Base-by-base conservation (phyloP, 1,139 yeast species). In the Citeromyces hawaiiensis region DNA sequence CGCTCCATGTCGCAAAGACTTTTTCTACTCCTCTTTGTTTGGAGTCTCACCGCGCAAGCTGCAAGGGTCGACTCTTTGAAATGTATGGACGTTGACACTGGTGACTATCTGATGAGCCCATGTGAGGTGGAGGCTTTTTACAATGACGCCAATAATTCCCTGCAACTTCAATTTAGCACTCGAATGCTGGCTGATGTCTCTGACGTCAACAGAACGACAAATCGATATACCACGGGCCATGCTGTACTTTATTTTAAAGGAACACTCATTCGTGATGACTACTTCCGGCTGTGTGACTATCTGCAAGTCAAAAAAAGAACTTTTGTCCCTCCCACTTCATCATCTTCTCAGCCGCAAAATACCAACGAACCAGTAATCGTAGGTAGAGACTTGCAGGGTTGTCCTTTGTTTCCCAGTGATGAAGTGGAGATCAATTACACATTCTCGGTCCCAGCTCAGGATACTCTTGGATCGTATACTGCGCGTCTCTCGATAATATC, bases 151-250 rank as follows among this genome's bases (percentile, higher is more conserved):
- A 45, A 56, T 38, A 48, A 60, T 43, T 46, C 57, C 38, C 48
- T 70, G 41, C 56, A 61, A 47, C 66, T 68, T 46, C 58, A 63
- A 45, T 52, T 68, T 42, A 63, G 66, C 45, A 49, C 71, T 10
- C 53, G 52, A 3, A 48, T 55, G 9, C 38, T 44, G 10, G 38
- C 45, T 14, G 43, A 46, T 31, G 43, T 50, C 2, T 45, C 55
- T 13, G 78, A 72, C 46, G 69, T 69, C 19, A 64, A 72, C 47
- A 15, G 42, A 2, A 54, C 63, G 3, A 66, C 76, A 2, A 70
- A 71, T 48, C 58, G 54, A 43, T 71, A 51, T 48, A 67, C 78
- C 4, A 69, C 76, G 1, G 52, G 72, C 32, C 71, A 68, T 40
- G 64, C 70, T n/a, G 59, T 61, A 33, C 43, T 55, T 3, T 59